These are phyloP conservation scores for Trichoderma citrinoviride DNA, from an alignment of 2,329 filamentous ascomycete genomes.

Conservation along the genomic window DNA sequence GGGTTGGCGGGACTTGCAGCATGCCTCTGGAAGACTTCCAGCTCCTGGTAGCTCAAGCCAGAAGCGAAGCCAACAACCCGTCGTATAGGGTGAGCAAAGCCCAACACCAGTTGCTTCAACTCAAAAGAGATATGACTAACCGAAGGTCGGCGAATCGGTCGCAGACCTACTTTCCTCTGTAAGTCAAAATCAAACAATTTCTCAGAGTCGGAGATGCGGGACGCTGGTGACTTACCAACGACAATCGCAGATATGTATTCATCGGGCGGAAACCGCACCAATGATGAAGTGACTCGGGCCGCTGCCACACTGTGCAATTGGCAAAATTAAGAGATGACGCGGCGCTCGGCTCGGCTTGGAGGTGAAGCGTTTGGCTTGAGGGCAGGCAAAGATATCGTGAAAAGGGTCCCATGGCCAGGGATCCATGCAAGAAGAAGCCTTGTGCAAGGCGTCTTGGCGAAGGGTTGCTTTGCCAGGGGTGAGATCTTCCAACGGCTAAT, in stretches of 20 bases:
- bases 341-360: background rate
- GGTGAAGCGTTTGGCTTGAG: background rate
- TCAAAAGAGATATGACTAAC: background rate
- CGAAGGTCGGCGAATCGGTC: background rate
- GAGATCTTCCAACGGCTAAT: background rate
- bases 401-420: background rate
- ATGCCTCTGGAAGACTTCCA: conserved; percentile 59
- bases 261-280: conserved; percentile 54
- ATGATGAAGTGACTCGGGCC: background rate
- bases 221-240: conserved; percentile 15
- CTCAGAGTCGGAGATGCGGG: background rate
- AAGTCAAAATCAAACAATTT: conserved; percentile 33
- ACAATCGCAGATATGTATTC: conserved; percentile 53
- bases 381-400: background rate
- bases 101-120: background rate
- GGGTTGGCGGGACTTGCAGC: conserved; percentile 35
- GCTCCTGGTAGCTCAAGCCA: conserved; percentile 55
- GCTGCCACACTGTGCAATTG: background rate
- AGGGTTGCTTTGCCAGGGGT: background rate
- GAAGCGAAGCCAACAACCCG: conserved; percentile 51
- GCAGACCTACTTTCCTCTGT: conserved; percentile 62
- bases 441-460: background rate
- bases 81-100: conserved; percentile 50
- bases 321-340: background rate
- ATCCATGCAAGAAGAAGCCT: background rate